Base-by-base conservation (phyloP, 164 flowering plant species). In the Tetrastigma voinierianum region DNA sequence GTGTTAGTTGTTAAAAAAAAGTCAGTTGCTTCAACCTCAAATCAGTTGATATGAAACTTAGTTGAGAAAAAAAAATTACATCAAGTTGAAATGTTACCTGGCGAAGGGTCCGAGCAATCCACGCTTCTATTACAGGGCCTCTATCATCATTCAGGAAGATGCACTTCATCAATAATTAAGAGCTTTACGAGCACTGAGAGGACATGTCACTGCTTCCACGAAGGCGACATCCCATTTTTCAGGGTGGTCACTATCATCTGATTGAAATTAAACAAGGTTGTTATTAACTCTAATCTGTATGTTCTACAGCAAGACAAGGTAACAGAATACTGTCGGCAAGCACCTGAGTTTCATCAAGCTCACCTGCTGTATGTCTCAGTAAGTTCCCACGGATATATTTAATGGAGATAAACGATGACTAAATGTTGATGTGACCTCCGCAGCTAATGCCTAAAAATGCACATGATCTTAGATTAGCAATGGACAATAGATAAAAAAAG, bases 201-300 rank as follows among this genome's bases (percentile, higher is more conserved):
- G 98, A 79, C 99, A 93, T 96, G 74, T 96, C 99, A 78, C 98
- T 93, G 78, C 99, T 96, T 78, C 93, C 93, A 64, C 99, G 96
- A 70, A 98, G 71, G 93, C 93, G 25, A 96, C 99, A 74, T 96
- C 99, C 99, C 99, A 96, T 77, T 96, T 96, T 78, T 96, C 98
- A 23, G 99, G 99, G 99, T 96, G 66, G 99, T 96, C 61, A 96
- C 99, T 73, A 96, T 96, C 99, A 96, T 96, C 99, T 96, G 85
- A 77, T 65, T 51, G 44, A 68, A 44, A 46, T 59, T 0, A 49
- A 46, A 53, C 20, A 40, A 69, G 53, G 18, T 9, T 43, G 20
- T 8, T 57, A 65, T 65, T n/a, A 59, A 12, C n/a, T 51, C 56
- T 10, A 25, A 61, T 51, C 45, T 51, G 69, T 57, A 64, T 49